phyloP scores from a whole-genome alignment of 306 rosid genomes.

The Trichosanthes cucumerina region DNA sequence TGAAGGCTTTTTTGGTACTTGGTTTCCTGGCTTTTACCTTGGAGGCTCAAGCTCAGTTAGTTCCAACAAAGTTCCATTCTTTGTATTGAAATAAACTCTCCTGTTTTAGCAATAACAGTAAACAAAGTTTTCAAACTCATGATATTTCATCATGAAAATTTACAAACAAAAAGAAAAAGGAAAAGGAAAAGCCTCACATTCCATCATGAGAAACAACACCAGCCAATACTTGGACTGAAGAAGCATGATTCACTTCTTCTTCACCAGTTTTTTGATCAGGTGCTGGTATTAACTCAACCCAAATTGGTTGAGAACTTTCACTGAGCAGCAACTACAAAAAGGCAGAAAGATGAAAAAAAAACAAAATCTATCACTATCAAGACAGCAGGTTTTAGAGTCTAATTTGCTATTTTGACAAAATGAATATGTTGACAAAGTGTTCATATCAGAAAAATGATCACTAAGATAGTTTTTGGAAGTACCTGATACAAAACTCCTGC shows the following conservation, averaged over 20 bases:
- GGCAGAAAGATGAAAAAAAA: neutral
- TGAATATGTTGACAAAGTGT: neutral
- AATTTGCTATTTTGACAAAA: neutral
- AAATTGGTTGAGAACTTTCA: conserved; percentile 59
- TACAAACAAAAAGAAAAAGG: neutral
- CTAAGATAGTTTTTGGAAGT: neutral
- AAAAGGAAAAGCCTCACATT: conserved; percentile 39
- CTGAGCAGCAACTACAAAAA: conserved; percentile 56
- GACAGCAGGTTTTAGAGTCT: neutral
- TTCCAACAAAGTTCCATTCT: conserved; percentile 56
- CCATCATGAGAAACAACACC: conserved; percentile 58
- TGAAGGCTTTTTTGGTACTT: neutral
- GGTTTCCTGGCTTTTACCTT: conserved; percentile 43
- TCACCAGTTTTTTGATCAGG: conserved; percentile 30
- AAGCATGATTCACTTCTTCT: conserved; percentile 29
- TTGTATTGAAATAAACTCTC: conserved; percentile 70
- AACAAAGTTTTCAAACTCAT: conserved; percentile 6
- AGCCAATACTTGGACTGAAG: conserved; percentile 32
- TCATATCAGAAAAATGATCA: neutral
- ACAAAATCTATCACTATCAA: neutral
- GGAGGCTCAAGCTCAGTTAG: conserved; percentile 49
- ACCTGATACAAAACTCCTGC: conserved; percentile 73
- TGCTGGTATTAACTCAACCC: conserved; percentile 47
- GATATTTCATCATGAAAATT: neutral
- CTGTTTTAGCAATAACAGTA: conserved; percentile 25